Conservation (phyloP, 2,329 filamentous ascomycete genomes). For the Colletotrichum agaves region DNA sequence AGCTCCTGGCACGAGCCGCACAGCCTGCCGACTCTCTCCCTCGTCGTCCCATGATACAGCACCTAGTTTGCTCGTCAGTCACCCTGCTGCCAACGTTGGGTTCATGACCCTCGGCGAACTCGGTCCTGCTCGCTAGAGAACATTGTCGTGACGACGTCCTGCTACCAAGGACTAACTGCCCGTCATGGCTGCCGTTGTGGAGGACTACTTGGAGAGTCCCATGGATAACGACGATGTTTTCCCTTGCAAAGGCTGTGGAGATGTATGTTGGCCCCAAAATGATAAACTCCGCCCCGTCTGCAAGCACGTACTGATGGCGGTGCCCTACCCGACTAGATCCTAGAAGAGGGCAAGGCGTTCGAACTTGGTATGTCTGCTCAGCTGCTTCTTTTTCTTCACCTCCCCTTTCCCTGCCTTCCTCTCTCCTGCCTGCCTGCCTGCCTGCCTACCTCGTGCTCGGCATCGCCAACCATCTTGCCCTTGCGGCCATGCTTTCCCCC, state of each 20-base stretch:
- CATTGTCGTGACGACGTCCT: slow-evolving; percentile 31
- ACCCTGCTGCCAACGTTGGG: slow-evolving; percentile 8
- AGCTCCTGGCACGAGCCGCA: slow-evolving; percentile 35
- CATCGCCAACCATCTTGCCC: slow-evolving; percentile 4
- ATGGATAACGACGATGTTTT: slow-evolving; percentile 86
- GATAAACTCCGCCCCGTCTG: slow-evolving; percentile 19
- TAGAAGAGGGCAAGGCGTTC: slow-evolving; percentile 98
- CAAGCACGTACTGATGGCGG: slow-evolving; percentile 35
- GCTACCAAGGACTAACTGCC: slow-evolving; percentile 28
- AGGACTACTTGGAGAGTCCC: slow-evolving; percentile 71
- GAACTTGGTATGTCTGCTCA: slow-evolving; percentile 79
- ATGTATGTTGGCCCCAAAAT: slow-evolving; percentile 65
- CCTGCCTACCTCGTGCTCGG: background rate
- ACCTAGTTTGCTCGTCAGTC: slow-evolving; percentile 20
- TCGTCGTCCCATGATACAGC: slow-evolving; percentile 32
- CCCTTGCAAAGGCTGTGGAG: slow-evolving; percentile 92
- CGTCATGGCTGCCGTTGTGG: slow-evolving; percentile 62
- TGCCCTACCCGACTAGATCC: slow-evolving; percentile 69
- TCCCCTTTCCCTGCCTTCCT: background rate
- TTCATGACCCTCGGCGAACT: slow-evolving; percentile 33
- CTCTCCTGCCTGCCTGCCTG: background rate
- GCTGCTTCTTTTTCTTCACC: slow-evolving; percentile 4
- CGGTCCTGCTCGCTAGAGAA: slow-evolving; percentile 25
- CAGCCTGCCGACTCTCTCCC: slow-evolving; percentile 25
- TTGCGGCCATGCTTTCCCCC: slow-evolving; percentile 22